Base-by-base conservation (phyloP, 257 asterid species). In the Solanum commersonii region DNA sequence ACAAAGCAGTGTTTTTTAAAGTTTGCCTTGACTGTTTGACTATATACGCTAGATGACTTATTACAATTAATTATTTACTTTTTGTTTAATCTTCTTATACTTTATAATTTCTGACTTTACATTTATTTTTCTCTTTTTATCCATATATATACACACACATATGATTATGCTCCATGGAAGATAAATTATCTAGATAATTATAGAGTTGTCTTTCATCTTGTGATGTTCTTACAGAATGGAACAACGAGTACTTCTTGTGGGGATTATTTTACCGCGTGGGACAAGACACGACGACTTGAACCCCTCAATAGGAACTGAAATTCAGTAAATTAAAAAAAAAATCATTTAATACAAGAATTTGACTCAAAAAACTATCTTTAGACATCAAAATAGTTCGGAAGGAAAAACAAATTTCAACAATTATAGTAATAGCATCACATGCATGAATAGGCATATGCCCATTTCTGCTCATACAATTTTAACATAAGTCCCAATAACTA, bases 221-320 rank as follows among this genome's bases (percentile, higher is more conserved):
- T 35, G 37, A 35, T 35, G 37, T 35, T 35, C 37, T 35, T 35
- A 35, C 37, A 35, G 37, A 35, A 35, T 35, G 37, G 37, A 35
- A 35, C 37, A 35, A 35, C 7, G 1, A 35, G 37, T 35, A 35
- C 90, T 96, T 91, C 89, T 86, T 96, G 0, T 96, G 98, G 98
- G 37, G 98, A 22, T 77, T 95, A 52, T 96, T 56, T 85, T 94
- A 71, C 68, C 89, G 25, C 31, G 68, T 73, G 78, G 63, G 79
- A 20, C 44, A 81, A 4, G 79, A 38, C 3, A n/a, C 4, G 0
- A 65, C 18, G 1, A 65, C 8, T 1, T n/a, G 29, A n/a, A 65
- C 6, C 71, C 71, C 71, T 63, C 31, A 1, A 12, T 63, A 3
- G 72, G 16, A 65, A 67, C 73, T 25, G 14, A 25, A 67, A 25